Conservation (phyloP, 1,139 yeast genomes). For the Wickerhamomyces sp. region DNA sequence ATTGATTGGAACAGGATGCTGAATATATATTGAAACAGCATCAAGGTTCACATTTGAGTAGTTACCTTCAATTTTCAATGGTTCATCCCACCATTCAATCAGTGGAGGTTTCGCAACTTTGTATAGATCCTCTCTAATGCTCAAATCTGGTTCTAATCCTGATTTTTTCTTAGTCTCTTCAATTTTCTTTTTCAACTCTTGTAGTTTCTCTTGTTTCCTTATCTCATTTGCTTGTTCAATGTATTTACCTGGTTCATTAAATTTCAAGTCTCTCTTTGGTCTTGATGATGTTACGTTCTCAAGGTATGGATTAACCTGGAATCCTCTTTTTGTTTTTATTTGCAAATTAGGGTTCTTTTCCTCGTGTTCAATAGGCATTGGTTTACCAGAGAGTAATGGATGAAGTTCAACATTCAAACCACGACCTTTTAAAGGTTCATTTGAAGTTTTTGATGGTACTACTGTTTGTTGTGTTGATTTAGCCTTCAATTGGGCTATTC, state of each 20-base stretch:
- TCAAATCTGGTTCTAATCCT: conserved; percentile 46
- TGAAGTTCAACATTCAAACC: conserved; percentile 56
- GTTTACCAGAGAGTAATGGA: conserved; percentile 43
- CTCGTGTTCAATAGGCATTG: not conserved
- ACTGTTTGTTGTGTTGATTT: conserved; percentile 1
- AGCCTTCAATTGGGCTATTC: conserved; percentile 17
- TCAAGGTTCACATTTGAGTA: conserved; percentile 34
- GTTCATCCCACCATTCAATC: conserved; percentile 83
- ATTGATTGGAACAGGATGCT: conserved; percentile 71
- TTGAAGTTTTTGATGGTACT: not conserved
- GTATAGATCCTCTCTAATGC: conserved; percentile 49
- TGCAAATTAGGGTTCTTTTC: conserved; percentile 24
- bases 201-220: conserved; percentile 36
- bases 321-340: conserved; percentile 30
- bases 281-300: conserved; percentile 26
- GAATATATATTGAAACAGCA: conserved; percentile 57
- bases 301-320: conserved; percentile 59
- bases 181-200: conserved; percentile 28
- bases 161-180: conserved; percentile 21
- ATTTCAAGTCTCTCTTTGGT: conserved; percentile 36
- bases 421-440: conserved; percentile 19
- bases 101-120: conserved; percentile 46
- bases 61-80: conserved; percentile 32
- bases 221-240: conserved; percentile 50
- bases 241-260: conserved; percentile 60